Percentiles rank a stretch among this genome's conserved stretches.
phyloP scores from a whole-genome alignment of 1,284 basidiomycete genomes.

The Gomphus bonarii region DNA sequence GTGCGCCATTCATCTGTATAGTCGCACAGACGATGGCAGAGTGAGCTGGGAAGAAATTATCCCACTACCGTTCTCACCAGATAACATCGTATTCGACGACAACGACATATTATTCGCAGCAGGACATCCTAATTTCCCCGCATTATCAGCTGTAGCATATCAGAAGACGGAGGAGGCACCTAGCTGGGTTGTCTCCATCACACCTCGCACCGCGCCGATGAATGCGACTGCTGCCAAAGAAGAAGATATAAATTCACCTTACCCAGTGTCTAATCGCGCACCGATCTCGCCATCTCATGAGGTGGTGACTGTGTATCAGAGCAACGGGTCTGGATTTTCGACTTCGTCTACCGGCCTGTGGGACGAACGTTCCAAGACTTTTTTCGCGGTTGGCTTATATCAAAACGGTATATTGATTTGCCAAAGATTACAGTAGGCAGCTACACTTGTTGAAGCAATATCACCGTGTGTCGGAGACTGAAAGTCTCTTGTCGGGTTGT shows the following conservation, averaged over 20 bases:
- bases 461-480: not conserved
- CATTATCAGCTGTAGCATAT: slow-evolving; percentile 34
- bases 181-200: slow-evolving; percentile 47
- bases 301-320: slow-evolving; percentile 53
- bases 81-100: slow-evolving; percentile 48
- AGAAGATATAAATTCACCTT: slow-evolving; percentile 35
- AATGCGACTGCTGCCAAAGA: slow-evolving; percentile 9
- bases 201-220: slow-evolving; percentile 13
- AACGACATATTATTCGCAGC: slow-evolving; percentile 40
- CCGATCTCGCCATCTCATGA: slow-evolving; percentile 27
- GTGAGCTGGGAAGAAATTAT: slow-evolving; percentile 31
- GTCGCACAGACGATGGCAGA: slow-evolving; percentile 19
- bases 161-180: slow-evolving; percentile 31
- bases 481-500: not conserved
- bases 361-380: slow-evolving; percentile 33
- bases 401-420: slow-evolving; percentile 45
- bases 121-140: slow-evolving; percentile 54
- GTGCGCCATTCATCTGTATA: slow-evolving; percentile 40
- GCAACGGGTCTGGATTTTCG: slow-evolving; percentile 37
- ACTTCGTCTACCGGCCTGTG: slow-evolving; percentile 39
- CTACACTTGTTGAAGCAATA: not conserved
- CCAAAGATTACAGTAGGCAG: slow-evolving; percentile 11
- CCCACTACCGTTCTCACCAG: slow-evolving; percentile 44
- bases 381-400: slow-evolving; percentile 51
- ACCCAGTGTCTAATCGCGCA: slow-evolving; percentile 32